Evolutionary conservation across 805 yeast species (phyloP), one percentile per base, ranked within the genome.

Genomic region (Naumovozyma baii): DNA sequence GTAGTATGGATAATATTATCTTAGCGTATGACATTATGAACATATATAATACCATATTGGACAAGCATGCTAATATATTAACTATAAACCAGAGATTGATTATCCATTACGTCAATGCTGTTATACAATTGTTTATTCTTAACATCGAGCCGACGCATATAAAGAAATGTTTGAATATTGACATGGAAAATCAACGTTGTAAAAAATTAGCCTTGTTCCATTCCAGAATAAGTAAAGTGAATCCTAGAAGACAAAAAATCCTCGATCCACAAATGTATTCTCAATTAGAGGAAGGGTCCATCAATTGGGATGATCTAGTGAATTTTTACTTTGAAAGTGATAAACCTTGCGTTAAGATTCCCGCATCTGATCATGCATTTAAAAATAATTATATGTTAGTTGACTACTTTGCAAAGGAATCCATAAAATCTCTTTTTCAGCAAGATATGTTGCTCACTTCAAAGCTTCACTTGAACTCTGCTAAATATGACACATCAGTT

Each of bases 81-180:
- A 48, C 51, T 29, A 41, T 65, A 19, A 44, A 52, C 2, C 43
- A 52, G 25, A 53, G 61, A 41, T 42, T 63, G 1, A 41, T 47
- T 3, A 48, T 62, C n/a, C 50, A 59, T 40, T 48, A 55, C 38
- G 43, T 50, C 4, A 48, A 61, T 10, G 48, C 70, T 1, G 51
- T 61, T 1, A 55, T 75, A 16, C 72, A 72, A 40, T 59, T 73
- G 37, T 78, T 69, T 48, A 71, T 77, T 5, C 66, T 76, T 31
- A 64, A 67, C 30, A 74, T 76, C 31, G 74, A 70, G 42, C 73
- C 73, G 13, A 67, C 68, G 18, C 66, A 69, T 31, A 66, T 80
- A 18, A 73, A 80, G 48, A 77, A 73, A 46, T 87, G 96, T 56
- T 63, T 90, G 36, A 77, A 82, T 39, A 70, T 76, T 33, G 90